A percentile compares a stretch with the other conserved stretches of the same genome.
phyloP scores from a whole-genome alignment of 495 filamentous ascomycete species.

The Astrocystis sublimbata region DNA sequence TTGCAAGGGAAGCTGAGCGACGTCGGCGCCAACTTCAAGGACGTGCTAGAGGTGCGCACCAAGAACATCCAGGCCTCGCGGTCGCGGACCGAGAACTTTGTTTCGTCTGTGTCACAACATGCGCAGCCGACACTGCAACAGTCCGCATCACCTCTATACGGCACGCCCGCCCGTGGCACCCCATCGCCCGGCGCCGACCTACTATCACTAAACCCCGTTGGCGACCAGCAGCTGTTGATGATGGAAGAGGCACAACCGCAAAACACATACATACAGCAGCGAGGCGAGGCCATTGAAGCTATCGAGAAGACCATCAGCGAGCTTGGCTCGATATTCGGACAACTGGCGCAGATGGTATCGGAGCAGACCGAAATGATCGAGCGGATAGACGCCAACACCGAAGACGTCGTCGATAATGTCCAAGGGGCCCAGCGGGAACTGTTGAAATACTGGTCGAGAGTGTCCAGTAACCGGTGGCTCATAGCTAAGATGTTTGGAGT shows the following conservation, averaged over 20 bases:
- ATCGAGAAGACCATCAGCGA: slow-evolving; percentile 96
- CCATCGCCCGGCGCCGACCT: slow-evolving; percentile 66
- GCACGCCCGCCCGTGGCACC: slow-evolving; percentile 66
- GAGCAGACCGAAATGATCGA: slow-evolving; percentile 96
- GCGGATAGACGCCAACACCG: slow-evolving; percentile 84
- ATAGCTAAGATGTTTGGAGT: slow-evolving; percentile 99
- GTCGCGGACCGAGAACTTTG: slow-evolving; percentile 91
- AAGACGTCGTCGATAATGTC: slow-evolving; percentile 96
- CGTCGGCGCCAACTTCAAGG: slow-evolving; percentile 93
- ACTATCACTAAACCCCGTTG: slow-evolving; percentile 81
- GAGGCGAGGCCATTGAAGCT: slow-evolving; percentile 93
- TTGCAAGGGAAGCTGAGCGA: slow-evolving; percentile 94
- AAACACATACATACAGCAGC: slow-evolving; percentile 88
- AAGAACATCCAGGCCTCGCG: slow-evolving; percentile 97
- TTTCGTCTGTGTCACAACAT: slow-evolving; percentile 82
- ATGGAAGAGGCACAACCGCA: slow-evolving; percentile 90
- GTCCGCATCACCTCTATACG: slow-evolving; percentile 80
- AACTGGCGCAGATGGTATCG: slow-evolving; percentile 94
- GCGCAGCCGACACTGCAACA: slow-evolving; percentile 59
- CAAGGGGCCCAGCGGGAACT: slow-evolving; percentile 91
- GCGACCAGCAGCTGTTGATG: slow-evolving; percentile 85
- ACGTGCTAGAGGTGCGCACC: slow-evolving; percentile 92
- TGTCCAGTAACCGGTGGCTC: slow-evolving; percentile 93
- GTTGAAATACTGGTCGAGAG: slow-evolving; percentile 94
- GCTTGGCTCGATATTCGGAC: slow-evolving; percentile 92